These are phyloP conservation scores for Galerina sulciceps DNA, from an alignment of 768 basidiomycete species.

Conservation along the genomic window DNA sequence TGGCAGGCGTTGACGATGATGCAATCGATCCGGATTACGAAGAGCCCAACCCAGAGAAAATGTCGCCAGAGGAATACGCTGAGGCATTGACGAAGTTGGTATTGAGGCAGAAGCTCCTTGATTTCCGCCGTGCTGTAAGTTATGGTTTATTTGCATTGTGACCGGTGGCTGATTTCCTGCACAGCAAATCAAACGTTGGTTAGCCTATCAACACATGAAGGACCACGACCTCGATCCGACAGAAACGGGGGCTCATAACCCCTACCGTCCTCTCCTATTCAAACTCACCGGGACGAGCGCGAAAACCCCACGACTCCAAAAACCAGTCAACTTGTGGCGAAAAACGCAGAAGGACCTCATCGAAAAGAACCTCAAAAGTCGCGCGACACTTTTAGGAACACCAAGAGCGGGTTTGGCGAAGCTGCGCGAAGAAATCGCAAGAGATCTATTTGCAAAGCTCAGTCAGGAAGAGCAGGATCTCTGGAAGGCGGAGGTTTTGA, in stretches of 20 bases:
- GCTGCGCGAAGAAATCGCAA: neutral
- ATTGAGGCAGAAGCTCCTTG: neutral
- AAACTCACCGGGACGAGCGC: constrained; percentile 4
- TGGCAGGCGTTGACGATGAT: constrained; percentile 13
- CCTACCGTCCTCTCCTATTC: constrained; percentile 1
- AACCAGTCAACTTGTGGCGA: constrained; percentile 9
- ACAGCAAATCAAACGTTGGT: constrained; percentile 21
- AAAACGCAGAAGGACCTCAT: neutral
- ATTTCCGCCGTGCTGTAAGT: neutral
- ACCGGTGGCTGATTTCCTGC: neutral
- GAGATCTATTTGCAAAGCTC: neutral
- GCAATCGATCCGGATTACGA: neutral
- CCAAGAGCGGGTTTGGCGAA: neutral
- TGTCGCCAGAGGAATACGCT: neutral
- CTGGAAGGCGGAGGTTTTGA: neutral
- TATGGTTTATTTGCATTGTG: neutral
- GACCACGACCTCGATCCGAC: constrained; percentile 1
- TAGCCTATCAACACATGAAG: constrained; percentile 21
- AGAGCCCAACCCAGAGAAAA: neutral
- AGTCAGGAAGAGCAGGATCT: neutral
- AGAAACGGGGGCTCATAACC: constrained; percentile 6
- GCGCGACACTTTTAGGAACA: neutral
- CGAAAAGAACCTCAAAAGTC: neutral
- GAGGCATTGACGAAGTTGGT: neutral
- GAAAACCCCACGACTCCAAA: neutral